phyloP scores from a whole-genome alignment of 1,284 basidiomycete genomes.

The Austroboletus novae-zelandiae region DNA sequence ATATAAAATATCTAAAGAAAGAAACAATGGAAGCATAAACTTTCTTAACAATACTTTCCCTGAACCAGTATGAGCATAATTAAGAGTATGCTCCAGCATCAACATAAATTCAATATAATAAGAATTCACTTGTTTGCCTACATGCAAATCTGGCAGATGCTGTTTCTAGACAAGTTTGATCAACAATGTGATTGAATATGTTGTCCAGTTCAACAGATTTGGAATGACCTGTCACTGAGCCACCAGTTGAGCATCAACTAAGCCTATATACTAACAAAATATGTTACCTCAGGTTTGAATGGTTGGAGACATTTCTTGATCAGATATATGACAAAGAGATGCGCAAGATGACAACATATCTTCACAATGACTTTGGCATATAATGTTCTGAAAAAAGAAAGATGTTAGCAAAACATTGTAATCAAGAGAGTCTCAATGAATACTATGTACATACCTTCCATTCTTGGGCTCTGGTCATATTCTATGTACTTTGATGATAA shows the following conservation, averaged over 20 bases:
- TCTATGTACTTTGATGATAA: not conserved
- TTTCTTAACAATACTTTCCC: not conserved
- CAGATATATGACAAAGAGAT: not conserved
- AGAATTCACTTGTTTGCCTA: not conserved
- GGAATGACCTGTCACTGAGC: no score
- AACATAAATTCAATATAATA: not conserved
- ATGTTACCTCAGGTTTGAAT: not conserved
- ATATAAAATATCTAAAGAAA: not conserved
- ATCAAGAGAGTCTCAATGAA: no score
- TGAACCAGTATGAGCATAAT: not conserved
- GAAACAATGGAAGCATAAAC: not conserved
- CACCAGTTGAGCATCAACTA: no score
- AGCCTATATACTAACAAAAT: no score
- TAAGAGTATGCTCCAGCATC: not conserved
- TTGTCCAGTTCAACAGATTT: not conserved
- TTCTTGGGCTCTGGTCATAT: not conserved
- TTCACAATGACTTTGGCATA: not conserved
- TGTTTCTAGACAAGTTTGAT: not conserved
- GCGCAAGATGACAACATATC: not conserved
- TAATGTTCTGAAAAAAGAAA: not conserved
- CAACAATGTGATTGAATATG: not conserved
- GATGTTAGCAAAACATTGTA: no score
- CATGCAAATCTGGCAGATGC: not conserved
- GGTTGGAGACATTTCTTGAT: not conserved
- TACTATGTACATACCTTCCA: not conserved